Evolutionary conservation across 768 basidiomycete species (phyloP).

Genomic region (Lyophyllum semitale): DNA sequence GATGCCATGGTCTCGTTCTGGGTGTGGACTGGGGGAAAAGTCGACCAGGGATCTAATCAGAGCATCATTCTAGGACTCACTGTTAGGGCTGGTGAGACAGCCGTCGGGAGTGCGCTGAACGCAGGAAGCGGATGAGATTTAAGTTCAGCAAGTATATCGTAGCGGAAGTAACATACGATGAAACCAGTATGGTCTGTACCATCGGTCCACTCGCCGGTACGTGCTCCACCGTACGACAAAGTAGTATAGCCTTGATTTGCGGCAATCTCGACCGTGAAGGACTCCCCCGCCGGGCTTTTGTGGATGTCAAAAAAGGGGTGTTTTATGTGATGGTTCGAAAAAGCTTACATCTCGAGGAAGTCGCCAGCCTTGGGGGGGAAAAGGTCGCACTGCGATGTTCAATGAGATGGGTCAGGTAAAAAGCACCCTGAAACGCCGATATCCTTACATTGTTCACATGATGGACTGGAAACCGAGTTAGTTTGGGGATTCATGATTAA

Average conservation of each 20-base stretch:
- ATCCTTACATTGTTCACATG: constrained; percentile 32
- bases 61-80: constrained; percentile 28
- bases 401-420: not conserved
- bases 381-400: constrained; percentile 35
- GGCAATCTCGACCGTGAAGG: constrained; percentile 50
- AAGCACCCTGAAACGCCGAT: not conserved
- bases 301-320: not conserved
- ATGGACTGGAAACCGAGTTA: constrained; percentile 30
- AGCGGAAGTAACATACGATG: constrained; percentile 33
- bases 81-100: constrained; percentile 51
- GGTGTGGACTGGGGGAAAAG: constrained; percentile 44
- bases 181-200: constrained; percentile 44
- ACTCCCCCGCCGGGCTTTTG: constrained; percentile 46
- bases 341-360: constrained; percentile 45
- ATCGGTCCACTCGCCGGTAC: constrained; percentile 46
- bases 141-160: not conserved
- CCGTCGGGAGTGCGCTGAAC: constrained; percentile 36
- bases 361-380: constrained; percentile 44
- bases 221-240: constrained; percentile 40
- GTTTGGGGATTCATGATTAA: not conserved
- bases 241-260: constrained; percentile 50
- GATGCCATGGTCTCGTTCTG: constrained; percentile 53
- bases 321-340: not conserved
- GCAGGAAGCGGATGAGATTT: no score
- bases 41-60: not conserved